Evolutionary conservation across 139 green algal genomes (phyloP).

Genomic region (Micractinium conductrix): DNA sequence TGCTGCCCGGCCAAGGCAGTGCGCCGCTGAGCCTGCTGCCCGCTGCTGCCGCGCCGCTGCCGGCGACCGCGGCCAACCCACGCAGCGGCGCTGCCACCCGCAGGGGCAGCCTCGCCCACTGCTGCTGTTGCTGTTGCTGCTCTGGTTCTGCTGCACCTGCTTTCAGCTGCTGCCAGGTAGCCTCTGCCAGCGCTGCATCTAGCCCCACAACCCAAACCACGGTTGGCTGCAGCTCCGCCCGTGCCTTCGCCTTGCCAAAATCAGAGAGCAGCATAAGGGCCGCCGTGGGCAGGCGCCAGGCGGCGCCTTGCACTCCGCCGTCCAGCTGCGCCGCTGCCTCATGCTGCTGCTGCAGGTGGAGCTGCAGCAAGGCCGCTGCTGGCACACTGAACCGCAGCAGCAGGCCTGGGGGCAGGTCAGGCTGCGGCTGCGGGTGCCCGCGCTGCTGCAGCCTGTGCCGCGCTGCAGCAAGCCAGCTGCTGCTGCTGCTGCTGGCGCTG

Average conservation of each 20-base stretch:
- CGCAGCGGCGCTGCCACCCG: neutral
- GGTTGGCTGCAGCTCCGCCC: neutral
- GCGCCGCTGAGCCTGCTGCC: neutral
- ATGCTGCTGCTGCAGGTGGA: neutral
- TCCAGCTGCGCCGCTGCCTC: neutral
- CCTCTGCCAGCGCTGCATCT: neutral
- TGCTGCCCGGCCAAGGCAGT: neutral
- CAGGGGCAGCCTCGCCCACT: neutral
- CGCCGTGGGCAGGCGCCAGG: neutral
- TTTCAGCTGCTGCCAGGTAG: neutral
- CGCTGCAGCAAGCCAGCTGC: no score
- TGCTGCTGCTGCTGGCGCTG: neutral
- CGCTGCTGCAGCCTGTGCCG: neutral
- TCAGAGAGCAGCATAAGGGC: neutral
- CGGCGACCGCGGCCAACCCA: neutral
- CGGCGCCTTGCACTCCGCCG: neutral
- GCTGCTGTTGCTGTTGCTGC: neutral
- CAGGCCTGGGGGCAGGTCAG: neutral
- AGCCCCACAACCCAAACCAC: neutral
- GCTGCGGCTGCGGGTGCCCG: neutral
- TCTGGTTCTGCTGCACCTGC: neutral
- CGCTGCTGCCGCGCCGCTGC: neutral
- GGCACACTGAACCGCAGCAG: conserved; percentile 7
- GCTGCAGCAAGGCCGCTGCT: neutral
- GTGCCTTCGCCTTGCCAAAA: neutral